Conservation (phyloP, 1,284 basidiomycete genomes). For the Ganoderma lucidum region DNA sequence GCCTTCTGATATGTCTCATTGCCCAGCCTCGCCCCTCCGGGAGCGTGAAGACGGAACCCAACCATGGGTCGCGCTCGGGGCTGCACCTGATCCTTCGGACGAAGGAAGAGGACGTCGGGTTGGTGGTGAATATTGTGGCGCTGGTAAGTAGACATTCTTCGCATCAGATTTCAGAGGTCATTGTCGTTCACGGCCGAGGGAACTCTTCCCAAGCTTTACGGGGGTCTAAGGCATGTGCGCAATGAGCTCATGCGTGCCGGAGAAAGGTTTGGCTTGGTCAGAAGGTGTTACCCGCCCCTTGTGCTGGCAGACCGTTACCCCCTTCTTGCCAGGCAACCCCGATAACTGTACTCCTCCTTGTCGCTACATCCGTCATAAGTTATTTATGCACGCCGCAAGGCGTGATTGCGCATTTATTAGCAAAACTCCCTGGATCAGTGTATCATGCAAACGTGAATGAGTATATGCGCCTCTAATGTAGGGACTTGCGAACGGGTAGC, state of each 20-base stretch:
- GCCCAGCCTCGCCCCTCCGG: conserved; percentile 39
- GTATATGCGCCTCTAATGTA: neutral
- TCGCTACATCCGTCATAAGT: neutral
- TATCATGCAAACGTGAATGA: too few species aligned
- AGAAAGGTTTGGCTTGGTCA: neutral
- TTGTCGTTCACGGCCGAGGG: neutral
- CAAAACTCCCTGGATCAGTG: neutral
- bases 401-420: neutral
- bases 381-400: too few species aligned
- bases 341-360: neutral
- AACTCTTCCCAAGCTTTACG: neutral
- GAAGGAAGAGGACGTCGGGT: conserved; percentile 63
- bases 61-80: conserved; percentile 12
- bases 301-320: neutral
- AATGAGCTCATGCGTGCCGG: neutral
- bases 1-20: conserved; percentile 69
- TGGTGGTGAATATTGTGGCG: conserved; percentile 59
- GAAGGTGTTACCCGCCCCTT: neutral
- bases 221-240: neutral
- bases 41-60: conserved; percentile 21
- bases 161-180: neutral
- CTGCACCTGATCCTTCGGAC: conserved; percentile 60
- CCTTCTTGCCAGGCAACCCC: neutral
- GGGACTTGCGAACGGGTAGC: neutral
- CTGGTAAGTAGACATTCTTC: conserved; percentile 53